Evolutionary conservation across 2,329 filamentous ascomycete genomes (phyloP), one percentile per base, ranked within the genome.

Genomic region (Fusarium fujikuroi): DNA sequence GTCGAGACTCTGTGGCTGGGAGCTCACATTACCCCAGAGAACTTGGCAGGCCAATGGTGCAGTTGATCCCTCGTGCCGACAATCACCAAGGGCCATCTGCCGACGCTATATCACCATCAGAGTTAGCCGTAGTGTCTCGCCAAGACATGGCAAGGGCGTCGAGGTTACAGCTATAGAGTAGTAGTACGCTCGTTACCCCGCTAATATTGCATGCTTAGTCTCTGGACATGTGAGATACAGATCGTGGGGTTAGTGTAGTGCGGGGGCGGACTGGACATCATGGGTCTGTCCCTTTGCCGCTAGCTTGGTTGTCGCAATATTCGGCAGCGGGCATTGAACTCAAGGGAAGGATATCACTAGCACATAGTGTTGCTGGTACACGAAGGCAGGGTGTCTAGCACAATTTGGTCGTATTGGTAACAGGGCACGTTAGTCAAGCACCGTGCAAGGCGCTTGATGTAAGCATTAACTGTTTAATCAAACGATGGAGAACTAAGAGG

Each of bases 311-410:
- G 23, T 36, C 23, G 9, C 10, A 37, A 1, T 3, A 50, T 19
- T 34, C 56, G 42, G 56, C 56, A 37, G 7, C 3, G 40, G 42
- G 11, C 1, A n/a, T 11, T 10, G 4, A 21, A 9, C 15, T 28
- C 7, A 28, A 21, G 18, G 3, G 1, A 16, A 4, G 1, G 3
- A 5, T 19, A 9, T 32, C 9, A 2, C 7, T 12, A 7, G 36
- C 11, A 32, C 4, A 9, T 15, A 4, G 3, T 19, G 5, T 15
- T 14, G 2, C 5, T 15, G 2, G 8, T 28, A 21, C 12, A 3
- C 5, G 6, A 10, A 21, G 18, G 5, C 2, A 5, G 9, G 0
- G 8, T 10, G 2, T 5, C 8, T 0, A 47, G 6, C 19, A 15
- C 25, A 8, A 21, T 2, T 47, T 8, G 19, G 9, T 30, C 19